Percentiles rank a stretch among this genome's conserved stretches.
These are phyloP conservation scores for Corylus americana DNA, from an alignment of 306 rosid species.

Conservation along the genomic window DNA sequence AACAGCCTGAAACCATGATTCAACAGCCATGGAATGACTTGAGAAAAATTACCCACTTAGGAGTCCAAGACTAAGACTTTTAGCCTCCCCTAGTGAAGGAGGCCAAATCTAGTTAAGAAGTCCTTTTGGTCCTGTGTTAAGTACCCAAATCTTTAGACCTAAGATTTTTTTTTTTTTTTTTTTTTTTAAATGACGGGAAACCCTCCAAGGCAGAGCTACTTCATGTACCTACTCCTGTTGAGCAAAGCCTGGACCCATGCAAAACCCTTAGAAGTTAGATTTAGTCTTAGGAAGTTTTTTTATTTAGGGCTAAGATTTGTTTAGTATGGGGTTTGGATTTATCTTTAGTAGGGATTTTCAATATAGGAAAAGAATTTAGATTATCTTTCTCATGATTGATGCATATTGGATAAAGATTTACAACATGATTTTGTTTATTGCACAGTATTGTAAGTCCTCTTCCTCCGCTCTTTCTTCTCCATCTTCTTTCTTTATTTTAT, in stretches of 20 bases:
- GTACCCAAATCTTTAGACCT: background rate
- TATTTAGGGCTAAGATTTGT: background rate
- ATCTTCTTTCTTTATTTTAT: background rate
- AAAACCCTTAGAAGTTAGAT: background rate
- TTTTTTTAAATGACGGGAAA: too few relatives aligned
- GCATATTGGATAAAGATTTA: background rate
- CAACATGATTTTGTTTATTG: background rate
- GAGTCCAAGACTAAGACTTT: background rate
- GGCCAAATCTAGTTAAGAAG: background rate
- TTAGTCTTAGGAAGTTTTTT: background rate
- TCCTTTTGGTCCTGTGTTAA: background rate
- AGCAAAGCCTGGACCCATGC: too few relatives aligned
- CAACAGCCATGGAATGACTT: background rate
- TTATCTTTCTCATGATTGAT: background rate
- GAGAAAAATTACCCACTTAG: background rate
- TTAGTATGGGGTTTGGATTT: background rate
- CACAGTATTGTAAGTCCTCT: too few relatives aligned
- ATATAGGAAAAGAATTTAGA: background rate
- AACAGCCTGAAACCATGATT: background rate
- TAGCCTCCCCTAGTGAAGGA: background rate
- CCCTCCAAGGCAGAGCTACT: too few relatives aligned
- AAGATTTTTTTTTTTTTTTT: too few relatives aligned
- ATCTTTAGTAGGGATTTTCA: background rate
- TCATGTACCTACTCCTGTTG: too few relatives aligned
- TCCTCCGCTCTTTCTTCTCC: background rate